phyloP scores from a whole-genome alignment of 2,329 filamentous ascomycete genomes.

The Ophiosphaerella korrae region DNA sequence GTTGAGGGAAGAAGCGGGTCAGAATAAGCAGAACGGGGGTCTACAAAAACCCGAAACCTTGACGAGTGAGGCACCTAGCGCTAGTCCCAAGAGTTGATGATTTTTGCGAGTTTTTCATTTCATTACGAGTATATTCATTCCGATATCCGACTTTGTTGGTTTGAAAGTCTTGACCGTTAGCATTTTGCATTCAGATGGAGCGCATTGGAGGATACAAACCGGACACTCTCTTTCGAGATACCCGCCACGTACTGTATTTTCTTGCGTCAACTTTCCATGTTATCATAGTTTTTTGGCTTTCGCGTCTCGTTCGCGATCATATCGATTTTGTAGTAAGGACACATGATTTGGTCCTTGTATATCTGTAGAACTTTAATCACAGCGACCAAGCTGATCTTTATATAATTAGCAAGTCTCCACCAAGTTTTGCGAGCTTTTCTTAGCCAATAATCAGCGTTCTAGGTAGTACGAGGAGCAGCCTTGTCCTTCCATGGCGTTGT shows the following conservation, averaged over 20 bases:
- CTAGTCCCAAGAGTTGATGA: constrained; percentile 2
- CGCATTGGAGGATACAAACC: constrained; percentile 5
- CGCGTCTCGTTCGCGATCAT: neutral
- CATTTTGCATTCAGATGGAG: neutral
- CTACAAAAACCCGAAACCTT: neutral
- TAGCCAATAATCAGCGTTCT: too few relatives aligned
- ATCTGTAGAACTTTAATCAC: neutral
- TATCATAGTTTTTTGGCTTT: neutral
- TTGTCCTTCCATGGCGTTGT: too few relatives aligned
- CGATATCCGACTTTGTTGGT: neutral
- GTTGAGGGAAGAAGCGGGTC: constrained; percentile 7
- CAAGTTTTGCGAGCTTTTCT: too few relatives aligned
- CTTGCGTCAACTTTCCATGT: neutral
- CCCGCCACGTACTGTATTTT: constrained; percentile 15
- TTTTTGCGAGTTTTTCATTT: neutral
- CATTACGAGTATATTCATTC: neutral
- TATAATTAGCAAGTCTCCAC: too few relatives aligned
- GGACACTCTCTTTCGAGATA: constrained; percentile 24
- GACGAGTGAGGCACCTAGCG: neutral
- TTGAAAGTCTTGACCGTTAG: neutral
- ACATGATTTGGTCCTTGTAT: neutral
- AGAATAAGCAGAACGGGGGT: constrained; percentile 2
- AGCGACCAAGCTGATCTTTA: neutral
- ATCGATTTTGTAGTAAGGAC: neutral
- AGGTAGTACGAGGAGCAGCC: too few relatives aligned